These are phyloP conservation scores for Rhizophora apiculata DNA, from an alignment of 345 rosid genomes.

Conservation along the genomic window DNA sequence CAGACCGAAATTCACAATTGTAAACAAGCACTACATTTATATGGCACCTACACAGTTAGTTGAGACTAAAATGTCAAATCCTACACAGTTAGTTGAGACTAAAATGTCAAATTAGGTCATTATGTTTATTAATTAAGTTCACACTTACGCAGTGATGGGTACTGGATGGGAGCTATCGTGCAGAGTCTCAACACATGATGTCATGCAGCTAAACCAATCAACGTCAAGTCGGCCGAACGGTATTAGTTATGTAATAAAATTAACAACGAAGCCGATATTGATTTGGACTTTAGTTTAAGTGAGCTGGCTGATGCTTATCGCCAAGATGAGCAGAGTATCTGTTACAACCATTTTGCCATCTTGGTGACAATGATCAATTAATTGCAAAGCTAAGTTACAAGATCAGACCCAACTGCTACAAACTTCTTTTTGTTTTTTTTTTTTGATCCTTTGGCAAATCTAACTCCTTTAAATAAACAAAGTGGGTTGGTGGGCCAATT, in stretches of 20 bases:
- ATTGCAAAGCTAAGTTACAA: not conserved
- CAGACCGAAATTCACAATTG: not conserved
- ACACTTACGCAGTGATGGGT: not conserved
- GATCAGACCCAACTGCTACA: slow-evolving; percentile 4
- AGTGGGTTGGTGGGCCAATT: not conserved
- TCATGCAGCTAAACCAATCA: slow-evolving; percentile 4
- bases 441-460: not conserved
- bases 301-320: not conserved
- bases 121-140: not conserved
- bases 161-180: slow-evolving; percentile 22
- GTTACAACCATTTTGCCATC: not conserved
- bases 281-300: not conserved
- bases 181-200: slow-evolving; percentile 11
- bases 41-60: not conserved
- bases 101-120: slow-evolving; percentile 14
- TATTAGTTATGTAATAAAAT: not conserved
- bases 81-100: slow-evolving; percentile 14
- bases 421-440: not conserved
- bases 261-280: not conserved
- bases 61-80: slow-evolving; percentile 14
- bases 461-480: not conserved
- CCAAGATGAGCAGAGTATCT: not conserved
- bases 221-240: slow-evolving; percentile 10
- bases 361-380: slow-evolving; percentile 3
- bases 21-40: not conserved